Evolutionary conservation across 78 protist species (phyloP).

Genomic region (Guillardia theta): DNA sequence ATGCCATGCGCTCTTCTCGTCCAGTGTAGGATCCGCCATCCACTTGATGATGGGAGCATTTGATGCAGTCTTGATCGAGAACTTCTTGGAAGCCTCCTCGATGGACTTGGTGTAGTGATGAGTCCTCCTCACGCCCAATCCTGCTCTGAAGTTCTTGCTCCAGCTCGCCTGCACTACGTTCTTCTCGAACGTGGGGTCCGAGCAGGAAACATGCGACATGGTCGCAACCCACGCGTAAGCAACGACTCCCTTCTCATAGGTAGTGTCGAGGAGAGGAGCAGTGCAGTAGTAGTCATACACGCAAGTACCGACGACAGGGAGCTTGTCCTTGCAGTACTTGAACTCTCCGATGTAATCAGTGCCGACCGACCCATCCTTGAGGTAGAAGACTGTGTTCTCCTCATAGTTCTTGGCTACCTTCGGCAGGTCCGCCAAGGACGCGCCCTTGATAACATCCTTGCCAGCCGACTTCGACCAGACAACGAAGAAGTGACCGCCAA

Average conservation of each 20-base stretch:
- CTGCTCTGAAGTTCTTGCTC: not conserved
- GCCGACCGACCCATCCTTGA: not conserved
- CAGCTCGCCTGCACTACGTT: not conserved
- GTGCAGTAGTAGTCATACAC: constrained; percentile 1
- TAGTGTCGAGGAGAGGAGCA: not conserved
- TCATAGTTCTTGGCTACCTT: not conserved
- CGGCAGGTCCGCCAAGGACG: not conserved
- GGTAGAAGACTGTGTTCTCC: constrained; percentile 1
- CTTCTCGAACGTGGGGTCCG: not conserved
- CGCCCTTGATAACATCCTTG: not conserved
- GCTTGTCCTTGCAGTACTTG: constrained; percentile 37
- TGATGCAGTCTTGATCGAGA: not conserved
- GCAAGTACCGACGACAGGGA: constrained; percentile 26
- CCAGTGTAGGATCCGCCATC: not conserved
- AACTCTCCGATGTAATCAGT: not conserved
- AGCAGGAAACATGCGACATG: not conserved
- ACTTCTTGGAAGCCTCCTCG: not conserved
- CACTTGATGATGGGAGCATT: not conserved
- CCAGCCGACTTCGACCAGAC: not conserved
- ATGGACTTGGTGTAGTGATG: not conserved
- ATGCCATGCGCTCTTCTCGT: not conserved
- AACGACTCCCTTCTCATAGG: not conserved
- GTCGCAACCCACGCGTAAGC: not conserved
- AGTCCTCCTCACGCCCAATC: not conserved
- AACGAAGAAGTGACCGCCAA: constrained; percentile 21